phyloP scores from a whole-genome alignment of 2,329 filamentous ascomycete species.

The Pyrenophora graminea region DNA sequence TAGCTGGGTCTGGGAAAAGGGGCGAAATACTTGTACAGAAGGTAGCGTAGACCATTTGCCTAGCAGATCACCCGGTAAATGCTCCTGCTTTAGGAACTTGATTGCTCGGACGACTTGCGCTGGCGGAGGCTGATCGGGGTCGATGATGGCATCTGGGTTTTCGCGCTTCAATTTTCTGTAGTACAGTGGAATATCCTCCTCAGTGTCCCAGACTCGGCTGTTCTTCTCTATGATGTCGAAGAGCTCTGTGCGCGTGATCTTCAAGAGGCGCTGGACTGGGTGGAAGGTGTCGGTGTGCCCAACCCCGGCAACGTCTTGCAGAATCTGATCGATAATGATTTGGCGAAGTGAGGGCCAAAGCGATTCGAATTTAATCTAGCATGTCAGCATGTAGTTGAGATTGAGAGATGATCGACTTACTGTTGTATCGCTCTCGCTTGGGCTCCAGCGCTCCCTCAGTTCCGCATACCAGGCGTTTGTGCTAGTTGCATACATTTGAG shows the following conservation, averaged over 20 bases:
- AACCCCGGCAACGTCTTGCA: slow-evolving; percentile 3
- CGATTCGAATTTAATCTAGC: slow-evolving; percentile 17
- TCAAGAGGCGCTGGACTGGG: slow-evolving; percentile 18
- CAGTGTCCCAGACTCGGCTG: slow-evolving; percentile 1
- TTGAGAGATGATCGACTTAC: slow-evolving; percentile 1
- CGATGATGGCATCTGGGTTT: slow-evolving; percentile 14
- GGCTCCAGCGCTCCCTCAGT: slow-evolving; percentile 3
- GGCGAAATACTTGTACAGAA: slow-evolving; percentile 11
- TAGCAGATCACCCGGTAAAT: slow-evolving; percentile 22
- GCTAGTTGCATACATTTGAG: slow-evolving; percentile 8
- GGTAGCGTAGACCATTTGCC: slow-evolving; percentile 19
- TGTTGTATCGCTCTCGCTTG: background rate
- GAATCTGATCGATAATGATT: slow-evolving; percentile 25
- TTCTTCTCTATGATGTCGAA: slow-evolving; percentile 15
- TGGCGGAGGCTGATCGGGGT: slow-evolving; percentile 23
- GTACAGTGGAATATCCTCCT: slow-evolving; percentile 14
- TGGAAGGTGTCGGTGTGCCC: slow-evolving; percentile 8
- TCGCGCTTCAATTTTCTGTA: slow-evolving; percentile 9
- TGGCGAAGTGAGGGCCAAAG: slow-evolving; percentile 25
- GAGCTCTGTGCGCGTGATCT: slow-evolving; percentile 7
- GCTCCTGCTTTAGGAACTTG: slow-evolving; percentile 21
- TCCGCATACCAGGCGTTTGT: slow-evolving; percentile 15
- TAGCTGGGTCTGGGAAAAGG: background rate
- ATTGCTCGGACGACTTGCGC: slow-evolving; percentile 17
- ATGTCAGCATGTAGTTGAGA: background rate